Conservation (phyloP, 2,329 filamentous ascomycete genomes). For the Colletotrichum tropicicola region DNA sequence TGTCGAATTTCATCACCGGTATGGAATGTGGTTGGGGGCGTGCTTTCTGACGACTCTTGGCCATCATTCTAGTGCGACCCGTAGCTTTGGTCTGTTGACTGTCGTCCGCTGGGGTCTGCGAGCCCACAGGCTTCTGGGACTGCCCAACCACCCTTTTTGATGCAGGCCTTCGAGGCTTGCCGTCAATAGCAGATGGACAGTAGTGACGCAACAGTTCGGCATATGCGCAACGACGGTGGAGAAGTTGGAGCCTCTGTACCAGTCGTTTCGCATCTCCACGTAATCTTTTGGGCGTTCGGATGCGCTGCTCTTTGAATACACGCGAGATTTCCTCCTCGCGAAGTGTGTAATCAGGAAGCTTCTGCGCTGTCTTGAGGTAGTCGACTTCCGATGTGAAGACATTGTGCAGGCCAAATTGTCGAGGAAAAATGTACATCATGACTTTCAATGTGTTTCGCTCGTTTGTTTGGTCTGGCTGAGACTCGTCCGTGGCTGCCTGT, state of each 20-base stretch:
- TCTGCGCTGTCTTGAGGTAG: slow-evolving; percentile 71
- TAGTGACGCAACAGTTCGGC: slow-evolving; percentile 81
- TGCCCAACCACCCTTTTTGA: not conserved
- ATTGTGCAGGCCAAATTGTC: slow-evolving; percentile 90
- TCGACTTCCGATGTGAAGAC: slow-evolving; percentile 82
- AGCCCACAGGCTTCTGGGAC: not conserved
- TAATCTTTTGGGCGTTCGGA: slow-evolving; percentile 70
- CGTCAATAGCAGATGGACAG: slow-evolving; percentile 65
- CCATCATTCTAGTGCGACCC: not conserved
- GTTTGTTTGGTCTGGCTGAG: slow-evolving; percentile 41
- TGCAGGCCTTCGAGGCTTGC: not conserved
- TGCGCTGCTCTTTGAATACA: slow-evolving; percentile 41
- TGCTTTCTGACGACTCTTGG: not conserved
- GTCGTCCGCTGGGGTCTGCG: not conserved
- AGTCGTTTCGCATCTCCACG: slow-evolving; percentile 69
- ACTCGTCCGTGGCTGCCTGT: not conserved
- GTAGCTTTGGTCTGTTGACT: not conserved
- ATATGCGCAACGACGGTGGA: slow-evolving; percentile 82
- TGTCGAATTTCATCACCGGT: slow-evolving; percentile 50
- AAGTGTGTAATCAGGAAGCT: slow-evolving; percentile 84
- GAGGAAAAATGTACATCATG: slow-evolving; percentile 93
- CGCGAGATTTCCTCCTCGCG: slow-evolving; percentile 81
- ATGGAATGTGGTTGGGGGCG: not conserved
- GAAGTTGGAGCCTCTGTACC: slow-evolving; percentile 72
- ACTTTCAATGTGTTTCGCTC: slow-evolving; percentile 70